Conservation (phyloP, 169 alveolate genomes). For the Amoebophrya sp. region DNA sequence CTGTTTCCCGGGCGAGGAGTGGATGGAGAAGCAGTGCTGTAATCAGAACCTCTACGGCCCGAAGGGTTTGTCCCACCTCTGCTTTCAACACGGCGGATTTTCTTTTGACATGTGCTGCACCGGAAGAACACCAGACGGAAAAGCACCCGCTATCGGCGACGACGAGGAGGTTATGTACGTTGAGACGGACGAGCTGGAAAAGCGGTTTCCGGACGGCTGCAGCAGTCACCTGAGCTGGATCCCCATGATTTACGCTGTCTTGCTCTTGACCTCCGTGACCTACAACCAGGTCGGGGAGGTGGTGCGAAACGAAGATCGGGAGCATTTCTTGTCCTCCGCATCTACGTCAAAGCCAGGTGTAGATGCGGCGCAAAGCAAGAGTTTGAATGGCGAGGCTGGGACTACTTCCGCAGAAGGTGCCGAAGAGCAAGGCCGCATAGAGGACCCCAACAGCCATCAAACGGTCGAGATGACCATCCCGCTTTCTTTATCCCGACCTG, state of each 20-base stretch:
- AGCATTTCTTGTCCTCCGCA: neutral
- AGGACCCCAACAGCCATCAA: no score
- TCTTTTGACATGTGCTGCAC: neutral
- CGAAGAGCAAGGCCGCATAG: neutral
- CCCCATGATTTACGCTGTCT: neutral
- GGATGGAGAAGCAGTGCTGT: neutral
- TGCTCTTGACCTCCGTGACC: neutral
- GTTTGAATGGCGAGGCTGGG: neutral
- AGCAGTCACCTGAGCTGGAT: neutral
- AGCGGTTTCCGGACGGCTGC: neutral
- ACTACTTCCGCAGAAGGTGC: no score
- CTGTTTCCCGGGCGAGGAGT: neutral
- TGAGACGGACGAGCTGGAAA: neutral
- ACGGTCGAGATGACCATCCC: no score
- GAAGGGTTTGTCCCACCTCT: neutral
- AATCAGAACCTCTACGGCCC: neutral
- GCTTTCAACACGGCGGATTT: neutral
- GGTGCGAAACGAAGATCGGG: neutral
- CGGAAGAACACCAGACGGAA: neutral
- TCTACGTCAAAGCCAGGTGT: neutral
- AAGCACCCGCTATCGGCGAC: neutral
- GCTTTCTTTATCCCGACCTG: no score
- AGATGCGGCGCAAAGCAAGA: neutral
- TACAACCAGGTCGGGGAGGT: neutral
- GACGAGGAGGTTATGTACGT: neutral